A percentile compares a stretch with the other conserved stretches of the same genome.
phyloP scores from a whole-genome alignment of 495 filamentous ascomycete genomes.

The Apiosordaria backusii region DNA sequence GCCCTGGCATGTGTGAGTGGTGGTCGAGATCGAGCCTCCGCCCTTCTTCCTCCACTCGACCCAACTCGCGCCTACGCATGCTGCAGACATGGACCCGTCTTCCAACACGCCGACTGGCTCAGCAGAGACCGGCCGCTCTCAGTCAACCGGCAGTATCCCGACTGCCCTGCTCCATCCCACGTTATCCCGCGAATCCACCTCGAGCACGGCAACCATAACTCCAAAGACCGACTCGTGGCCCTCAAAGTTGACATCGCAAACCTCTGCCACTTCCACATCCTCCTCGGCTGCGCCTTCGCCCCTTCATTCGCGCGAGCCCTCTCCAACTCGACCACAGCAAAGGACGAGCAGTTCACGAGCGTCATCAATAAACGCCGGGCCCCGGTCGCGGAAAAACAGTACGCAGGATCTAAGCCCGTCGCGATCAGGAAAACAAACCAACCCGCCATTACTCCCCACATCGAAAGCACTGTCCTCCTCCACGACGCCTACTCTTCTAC shows the following conservation, averaged over 20 bases:
- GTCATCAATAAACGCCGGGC: slow-evolving; percentile 33
- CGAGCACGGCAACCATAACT: slow-evolving; percentile 44
- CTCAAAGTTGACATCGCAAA: slow-evolving; percentile 28
- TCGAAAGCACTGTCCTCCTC: slow-evolving; percentile 60
- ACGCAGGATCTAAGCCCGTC: slow-evolving; percentile 66
- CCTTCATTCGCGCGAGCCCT: slow-evolving; percentile 47
- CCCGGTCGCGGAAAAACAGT: slow-evolving; percentile 64
- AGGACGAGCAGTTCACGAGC: slow-evolving; percentile 25
- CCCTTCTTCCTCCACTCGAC: slow-evolving; percentile 17
- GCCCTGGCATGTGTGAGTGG: slow-evolving; percentile 32
- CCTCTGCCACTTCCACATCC: slow-evolving; percentile 41
- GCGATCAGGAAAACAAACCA: slow-evolving; percentile 49
- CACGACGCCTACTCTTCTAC: slow-evolving; percentile 55
- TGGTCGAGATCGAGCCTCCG: slow-evolving; percentile 17
- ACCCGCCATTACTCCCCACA: slow-evolving; percentile 55
- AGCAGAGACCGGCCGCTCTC: slow-evolving; percentile 15
- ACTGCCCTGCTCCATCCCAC: slow-evolving; percentile 21
- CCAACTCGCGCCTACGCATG: slow-evolving; percentile 12
- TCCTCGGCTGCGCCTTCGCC: slow-evolving; percentile 49
- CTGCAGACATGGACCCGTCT: slow-evolving; percentile 38
- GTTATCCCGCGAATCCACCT: slow-evolving; percentile 34
- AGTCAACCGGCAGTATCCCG: background rate
- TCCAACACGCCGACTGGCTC: slow-evolving; percentile 22
- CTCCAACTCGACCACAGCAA: slow-evolving; percentile 42
- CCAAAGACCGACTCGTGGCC: slow-evolving; percentile 37